Percentiles rank a stretch among this genome's conserved stretches.
Conservation (phyloP, 2,329 filamentous ascomycete species). For the Mariannaea elegans region DNA sequence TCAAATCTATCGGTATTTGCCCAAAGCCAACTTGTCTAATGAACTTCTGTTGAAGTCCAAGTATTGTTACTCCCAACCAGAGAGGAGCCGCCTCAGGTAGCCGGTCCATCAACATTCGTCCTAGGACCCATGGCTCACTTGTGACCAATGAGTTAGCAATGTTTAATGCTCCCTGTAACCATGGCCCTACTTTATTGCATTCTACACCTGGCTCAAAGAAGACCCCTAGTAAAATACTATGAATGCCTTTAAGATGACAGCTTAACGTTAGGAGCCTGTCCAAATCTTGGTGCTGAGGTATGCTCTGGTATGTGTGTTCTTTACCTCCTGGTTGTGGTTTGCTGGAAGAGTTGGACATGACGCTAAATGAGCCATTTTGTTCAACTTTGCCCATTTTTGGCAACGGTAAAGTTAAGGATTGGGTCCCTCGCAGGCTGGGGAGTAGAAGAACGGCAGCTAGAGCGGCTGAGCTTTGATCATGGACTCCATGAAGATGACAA, state of each 20-base stretch:
- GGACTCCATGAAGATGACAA: too few relatives aligned
- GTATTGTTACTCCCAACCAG: background rate
- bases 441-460: too few relatives aligned
- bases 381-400: too few relatives aligned
- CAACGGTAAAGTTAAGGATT: too few relatives aligned
- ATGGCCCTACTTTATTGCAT: constrained; percentile 4
- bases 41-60: background rate
- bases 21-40: too few relatives aligned
- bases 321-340: too few relatives aligned
- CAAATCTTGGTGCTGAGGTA: too few relatives aligned
- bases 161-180: background rate
- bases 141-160: background rate
- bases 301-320: too few relatives aligned
- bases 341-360: too few relatives aligned
- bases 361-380: too few relatives aligned
- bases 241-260: background rate
- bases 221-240: background rate
- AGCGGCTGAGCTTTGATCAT: constrained; percentile 2
- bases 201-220: background rate
- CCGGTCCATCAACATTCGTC: constrained; percentile 1
- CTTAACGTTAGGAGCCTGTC: constrained; percentile 6
- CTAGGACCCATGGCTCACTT: constrained; percentile 5
- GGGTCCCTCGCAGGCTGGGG: too few relatives aligned
- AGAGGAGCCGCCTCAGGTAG: background rate
- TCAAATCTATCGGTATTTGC: background rate